These are phyloP conservation scores for Globisporangium abappressorium DNA, from an alignment of 352 stramenopile genomes.

Conservation along the genomic window DNA sequence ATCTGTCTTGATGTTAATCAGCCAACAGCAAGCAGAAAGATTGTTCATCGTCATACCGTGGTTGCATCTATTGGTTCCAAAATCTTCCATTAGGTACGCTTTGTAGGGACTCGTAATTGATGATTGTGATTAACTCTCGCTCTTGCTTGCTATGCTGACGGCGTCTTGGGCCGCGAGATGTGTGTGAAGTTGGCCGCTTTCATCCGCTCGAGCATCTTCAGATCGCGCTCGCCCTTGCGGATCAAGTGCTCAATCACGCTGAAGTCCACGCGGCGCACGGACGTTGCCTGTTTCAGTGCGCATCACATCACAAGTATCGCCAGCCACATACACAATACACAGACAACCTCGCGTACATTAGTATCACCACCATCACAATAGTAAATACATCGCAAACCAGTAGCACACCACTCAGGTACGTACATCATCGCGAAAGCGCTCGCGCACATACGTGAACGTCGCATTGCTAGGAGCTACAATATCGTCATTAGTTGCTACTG, in stretches of 20 bases:
- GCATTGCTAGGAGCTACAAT: conserved; percentile 1
- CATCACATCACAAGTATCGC: neutral
- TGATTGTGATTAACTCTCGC: neutral
- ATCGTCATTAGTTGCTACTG: neutral
- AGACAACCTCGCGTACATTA: neutral
- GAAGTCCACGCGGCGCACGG: conserved; percentile 73
- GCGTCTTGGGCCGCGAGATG: conserved; percentile 21
- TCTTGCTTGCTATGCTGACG: neutral
- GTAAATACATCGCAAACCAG: conserved; percentile 1
- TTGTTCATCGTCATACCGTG: no score
- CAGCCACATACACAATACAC: no score
- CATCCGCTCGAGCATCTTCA: conserved; percentile 76
- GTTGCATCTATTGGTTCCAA: neutral
- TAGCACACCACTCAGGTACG: conserved; percentile 4
- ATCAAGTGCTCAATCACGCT: conserved; percentile 82
- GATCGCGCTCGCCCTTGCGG: conserved; percentile 78
- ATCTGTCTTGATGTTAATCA: no score
- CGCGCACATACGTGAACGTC: conserved; percentile 58
- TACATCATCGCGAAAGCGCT: conserved; percentile 78
- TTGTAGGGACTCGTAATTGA: neutral
- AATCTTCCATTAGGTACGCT: neutral
- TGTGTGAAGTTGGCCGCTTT: conserved; percentile 57
- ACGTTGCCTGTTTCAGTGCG: conserved; percentile 29
- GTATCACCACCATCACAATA: neutral
- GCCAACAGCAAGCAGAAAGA: no score